Evolutionary conservation across 2,329 filamentous ascomycete species (phyloP).

Genomic region (Colletotrichum sp.): DNA sequence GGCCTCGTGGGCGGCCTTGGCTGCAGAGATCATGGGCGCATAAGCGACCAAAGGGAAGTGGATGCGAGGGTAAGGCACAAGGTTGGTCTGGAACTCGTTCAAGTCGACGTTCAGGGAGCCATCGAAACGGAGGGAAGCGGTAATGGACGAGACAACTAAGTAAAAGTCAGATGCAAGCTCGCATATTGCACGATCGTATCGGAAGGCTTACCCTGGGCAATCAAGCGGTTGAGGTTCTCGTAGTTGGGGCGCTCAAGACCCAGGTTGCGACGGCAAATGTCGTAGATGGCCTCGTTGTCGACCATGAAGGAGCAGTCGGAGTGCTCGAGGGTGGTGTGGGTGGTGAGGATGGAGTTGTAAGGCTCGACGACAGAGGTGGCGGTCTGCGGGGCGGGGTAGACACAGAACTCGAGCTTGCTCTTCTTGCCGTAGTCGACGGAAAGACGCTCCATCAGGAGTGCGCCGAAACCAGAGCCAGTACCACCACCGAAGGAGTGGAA

Average conservation of each 20-base stretch:
- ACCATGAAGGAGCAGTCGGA: slow-evolving; percentile 99
- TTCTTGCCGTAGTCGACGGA: slow-evolving; percentile 99
- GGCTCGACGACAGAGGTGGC: slow-evolving; percentile 98
- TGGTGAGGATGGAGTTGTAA: slow-evolving; percentile 99
- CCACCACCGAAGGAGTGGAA: slow-evolving; percentile 99
- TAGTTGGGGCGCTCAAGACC: slow-evolving; percentile 97
- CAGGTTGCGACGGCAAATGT: slow-evolving; percentile 98
- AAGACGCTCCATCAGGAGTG: slow-evolving; percentile 97
- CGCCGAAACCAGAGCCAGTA: slow-evolving; percentile 98
- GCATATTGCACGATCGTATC: not conserved
- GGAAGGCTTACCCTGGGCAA: slow-evolving; percentile 78
- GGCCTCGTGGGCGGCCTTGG: slow-evolving; percentile 96
- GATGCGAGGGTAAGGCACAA: slow-evolving; percentile 98
- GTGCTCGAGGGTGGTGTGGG: slow-evolving; percentile 98
- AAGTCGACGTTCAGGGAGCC: slow-evolving; percentile 98
- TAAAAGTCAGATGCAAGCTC: slow-evolving; percentile 25
- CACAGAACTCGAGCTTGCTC: slow-evolving; percentile 99
- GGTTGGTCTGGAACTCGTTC: slow-evolving; percentile 99
- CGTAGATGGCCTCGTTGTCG: slow-evolving; percentile 99
- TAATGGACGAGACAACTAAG: slow-evolving; percentile 95
- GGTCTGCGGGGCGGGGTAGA: slow-evolving; percentile 97
- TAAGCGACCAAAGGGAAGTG: slow-evolving; percentile 99
- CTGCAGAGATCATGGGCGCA: slow-evolving; percentile 89
- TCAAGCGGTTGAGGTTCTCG: slow-evolving; percentile 98
- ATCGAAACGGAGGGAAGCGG: slow-evolving; percentile 96